Percentiles rank a stretch among this genome's conserved stretches.
These are phyloP conservation scores for Lichtheimia corymbifera DNA, from an alignment of 371 early-diverging fungal genomes.

Conservation along the genomic window DNA sequence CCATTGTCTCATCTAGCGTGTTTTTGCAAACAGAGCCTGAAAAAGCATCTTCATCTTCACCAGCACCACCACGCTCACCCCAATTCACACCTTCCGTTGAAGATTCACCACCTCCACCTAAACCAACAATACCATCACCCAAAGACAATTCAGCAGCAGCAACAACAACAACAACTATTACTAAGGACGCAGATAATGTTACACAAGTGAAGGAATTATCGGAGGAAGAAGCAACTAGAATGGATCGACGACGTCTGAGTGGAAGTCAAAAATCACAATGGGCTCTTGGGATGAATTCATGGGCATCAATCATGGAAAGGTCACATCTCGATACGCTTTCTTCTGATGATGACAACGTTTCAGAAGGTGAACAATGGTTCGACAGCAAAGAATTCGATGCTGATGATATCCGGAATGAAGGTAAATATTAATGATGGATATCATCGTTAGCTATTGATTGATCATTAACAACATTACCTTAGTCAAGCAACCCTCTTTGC, in stretches of 20 bases:
- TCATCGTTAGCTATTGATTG: too few relatives aligned
- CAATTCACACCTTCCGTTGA: too few relatives aligned
- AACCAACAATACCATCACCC: not conserved
- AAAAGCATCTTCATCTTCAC: not conserved
- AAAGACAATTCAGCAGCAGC: not conserved
- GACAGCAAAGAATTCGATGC: constrained; percentile 10
- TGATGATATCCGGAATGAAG: too few relatives aligned
- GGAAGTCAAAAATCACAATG: constrained; percentile 50
- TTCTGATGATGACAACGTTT: constrained; percentile 13
- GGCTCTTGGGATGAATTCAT: constrained; percentile 42
- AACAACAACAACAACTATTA: not conserved
- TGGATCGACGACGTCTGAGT: constrained; percentile 26
- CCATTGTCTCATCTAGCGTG: constrained; percentile 41
- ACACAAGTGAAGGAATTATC: too few relatives aligned
- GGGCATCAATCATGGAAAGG: constrained; percentile 26
- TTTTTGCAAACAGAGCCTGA: constrained; percentile 27
- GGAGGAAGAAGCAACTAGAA: constrained; percentile 1
- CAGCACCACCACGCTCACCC: not conserved
- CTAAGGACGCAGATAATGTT: too few relatives aligned
- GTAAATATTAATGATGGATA: too few relatives aligned
- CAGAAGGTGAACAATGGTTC: constrained; percentile 19
- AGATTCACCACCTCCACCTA: too few relatives aligned
- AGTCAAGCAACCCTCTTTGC: too few relatives aligned
- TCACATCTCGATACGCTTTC: not conserved
- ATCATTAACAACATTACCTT: too few relatives aligned